Base-by-base conservation (phyloP, 176 grass and related monocot species). In the Thalia dealbata region DNA sequence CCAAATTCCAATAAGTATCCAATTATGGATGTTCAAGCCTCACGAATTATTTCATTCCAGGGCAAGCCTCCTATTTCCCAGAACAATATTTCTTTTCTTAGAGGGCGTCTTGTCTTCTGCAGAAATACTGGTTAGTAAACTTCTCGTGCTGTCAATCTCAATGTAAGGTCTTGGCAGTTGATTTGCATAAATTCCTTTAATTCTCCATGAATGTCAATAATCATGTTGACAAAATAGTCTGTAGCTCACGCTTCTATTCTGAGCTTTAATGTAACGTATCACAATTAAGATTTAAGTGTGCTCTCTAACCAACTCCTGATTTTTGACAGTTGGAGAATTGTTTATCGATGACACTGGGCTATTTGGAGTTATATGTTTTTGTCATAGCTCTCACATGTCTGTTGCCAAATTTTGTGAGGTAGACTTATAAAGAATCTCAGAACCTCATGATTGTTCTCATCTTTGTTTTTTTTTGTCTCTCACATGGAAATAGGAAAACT, bases 61-160 rank as follows among this genome's bases (percentile, higher is more conserved):
- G 38, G 14, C 10, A 23, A 43, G 7, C 16, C 65, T 44, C 65
- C 65, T 68, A 44, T 68, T 68, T 68, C 38, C 8, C 65, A 68
- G 43, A 68, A 45, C 38, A 68, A 43, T 68, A n/a, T 35, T 44
- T n/a, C 21, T 22, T 68, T 30, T 64, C 62, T 68, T 41, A 23
- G 65, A 44, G 65, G 65, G 21, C 38, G 38, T 44, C 65, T 68
- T 68, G 65, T 68, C 35, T 68, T 68, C 65, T 68, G 65, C 38
- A 68, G 65, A 44, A 68, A 43, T 44, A 68, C 65, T 14, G 65
- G 65, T 68, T 27, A 68, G 65, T 68, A 10, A 4, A 68, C 65
- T 1, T 11, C 35, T 41, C 38, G 14, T 21, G 21, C 65, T 68
- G 18, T 10, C 6, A 10, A 0, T 22, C 14, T 16, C 42, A 43